Evolutionary conservation across 2,329 filamentous ascomycete species (phyloP).

Genomic region (Immersiporthe knoxdaviesiana): DNA sequence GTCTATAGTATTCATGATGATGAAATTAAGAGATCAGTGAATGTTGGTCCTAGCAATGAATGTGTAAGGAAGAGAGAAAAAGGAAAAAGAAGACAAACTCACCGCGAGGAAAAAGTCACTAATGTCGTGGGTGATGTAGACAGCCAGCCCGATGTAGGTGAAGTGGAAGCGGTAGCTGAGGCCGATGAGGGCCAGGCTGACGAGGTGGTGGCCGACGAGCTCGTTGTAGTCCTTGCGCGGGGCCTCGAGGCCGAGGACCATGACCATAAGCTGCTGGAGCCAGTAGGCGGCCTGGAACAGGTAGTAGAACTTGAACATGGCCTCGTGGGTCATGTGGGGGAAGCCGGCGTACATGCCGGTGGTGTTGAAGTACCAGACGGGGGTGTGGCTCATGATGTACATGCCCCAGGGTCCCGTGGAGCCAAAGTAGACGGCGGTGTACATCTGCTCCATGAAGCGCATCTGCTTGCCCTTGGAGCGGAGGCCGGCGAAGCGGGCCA

Average conservation of each 20-base stretch:
- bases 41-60: conserved; percentile 18
- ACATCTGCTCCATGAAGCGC: conserved; percentile 95
- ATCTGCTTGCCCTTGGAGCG: conserved; percentile 75
- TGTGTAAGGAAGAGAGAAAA: no score
- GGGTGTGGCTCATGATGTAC: conserved; percentile 89
- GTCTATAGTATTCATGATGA: conserved; percentile 55
- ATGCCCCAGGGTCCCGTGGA: conserved; percentile 81
- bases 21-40: neutral
- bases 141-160: conserved; percentile 89
- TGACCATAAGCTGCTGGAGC: conserved; percentile 90
- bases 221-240: conserved; percentile 94
- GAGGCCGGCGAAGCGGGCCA: conserved; percentile 72
- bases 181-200: conserved; percentile 81
- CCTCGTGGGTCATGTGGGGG: conserved; percentile 81
- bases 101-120: conserved; percentile 95
- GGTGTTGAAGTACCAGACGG: conserved; percentile 96
- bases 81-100: conserved; percentile 44
- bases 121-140: conserved; percentile 94
- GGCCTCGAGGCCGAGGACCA: conserved; percentile 87
- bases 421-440: conserved; percentile 89
- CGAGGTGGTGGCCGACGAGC: conserved; percentile 87
- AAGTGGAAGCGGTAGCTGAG: conserved; percentile 96
- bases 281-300: conserved; percentile 93
- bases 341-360: conserved; percentile 86
- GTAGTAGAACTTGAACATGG: conserved; percentile 91